Conservation (phyloP, 2,329 filamentous ascomycete species). For the Rhynchosporium graminicola region DNA sequence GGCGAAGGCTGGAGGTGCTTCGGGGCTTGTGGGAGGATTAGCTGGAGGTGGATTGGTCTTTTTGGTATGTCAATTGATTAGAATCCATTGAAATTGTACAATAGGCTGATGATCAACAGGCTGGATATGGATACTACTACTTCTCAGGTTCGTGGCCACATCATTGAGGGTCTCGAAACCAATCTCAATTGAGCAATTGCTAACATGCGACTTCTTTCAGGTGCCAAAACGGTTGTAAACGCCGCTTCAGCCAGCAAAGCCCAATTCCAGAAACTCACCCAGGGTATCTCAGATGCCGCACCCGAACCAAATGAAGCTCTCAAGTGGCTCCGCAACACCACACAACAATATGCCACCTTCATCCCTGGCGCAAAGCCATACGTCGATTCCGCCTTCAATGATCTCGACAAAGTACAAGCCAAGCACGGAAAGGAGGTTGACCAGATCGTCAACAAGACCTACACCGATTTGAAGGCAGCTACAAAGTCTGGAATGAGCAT, state of each 20-base stretch:
- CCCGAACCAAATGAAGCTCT: constrained; percentile 69
- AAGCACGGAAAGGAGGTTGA: constrained; percentile 72
- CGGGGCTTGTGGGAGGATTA: constrained; percentile 49
- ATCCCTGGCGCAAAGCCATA: constrained; percentile 70
- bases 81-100: not conserved
- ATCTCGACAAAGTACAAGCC: constrained; percentile 66
- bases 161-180: not conserved
- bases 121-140: constrained; percentile 55
- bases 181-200: not conserved
- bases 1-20: constrained; percentile 38
- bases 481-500: constrained; percentile 61
- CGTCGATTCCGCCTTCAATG: constrained; percentile 69
- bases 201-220: not conserved
- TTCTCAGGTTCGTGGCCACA: constrained; percentile 44
- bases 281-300: constrained; percentile 61
- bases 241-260: constrained; percentile 57
- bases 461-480: constrained; percentile 64
- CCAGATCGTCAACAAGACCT: constrained; percentile 65
- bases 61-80: constrained; percentile 30
- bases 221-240: constrained; percentile 44
- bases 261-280: constrained; percentile 60
- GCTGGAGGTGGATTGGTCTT: constrained; percentile 52
- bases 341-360: constrained; percentile 68
- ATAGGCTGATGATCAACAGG: constrained; percentile 24
- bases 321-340: constrained; percentile 63